phyloP scores from a whole-genome alignment of 192 early-diverging fungal species.

The Phlyctochytrium bullatum region DNA sequence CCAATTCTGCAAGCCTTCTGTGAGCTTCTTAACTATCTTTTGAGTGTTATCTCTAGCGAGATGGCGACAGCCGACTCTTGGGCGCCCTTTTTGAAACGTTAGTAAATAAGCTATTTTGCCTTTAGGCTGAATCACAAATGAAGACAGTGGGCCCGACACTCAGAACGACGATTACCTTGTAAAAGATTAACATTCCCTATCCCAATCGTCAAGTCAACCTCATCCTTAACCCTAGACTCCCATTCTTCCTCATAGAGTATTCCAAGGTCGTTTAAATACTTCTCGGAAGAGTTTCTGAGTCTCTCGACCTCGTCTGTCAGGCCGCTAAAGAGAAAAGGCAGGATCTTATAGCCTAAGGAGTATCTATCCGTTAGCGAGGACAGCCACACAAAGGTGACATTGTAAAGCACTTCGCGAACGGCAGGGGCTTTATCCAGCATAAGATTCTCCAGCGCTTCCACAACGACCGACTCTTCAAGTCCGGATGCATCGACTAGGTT shows the following conservation, averaged over 20 bases:
- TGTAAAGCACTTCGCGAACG: conserved; percentile 50
- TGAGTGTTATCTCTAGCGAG: conserved; percentile 52
- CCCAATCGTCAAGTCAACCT: conserved; percentile 50
- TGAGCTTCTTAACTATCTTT: conserved; percentile 41
- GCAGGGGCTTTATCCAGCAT: conserved; percentile 44
- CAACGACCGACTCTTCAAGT: conserved; percentile 31
- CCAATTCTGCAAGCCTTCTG: conserved; percentile 51
- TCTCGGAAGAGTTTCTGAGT: conserved; percentile 12
- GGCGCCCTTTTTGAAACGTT: conserved; percentile 28
- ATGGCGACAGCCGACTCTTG: conserved; percentile 48
- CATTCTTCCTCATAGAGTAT: conserved; percentile 54
- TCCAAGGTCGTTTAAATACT: conserved; percentile 41
- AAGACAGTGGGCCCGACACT: conserved; percentile 2
- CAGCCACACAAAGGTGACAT: conserved; percentile 39
- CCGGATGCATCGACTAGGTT: conserved; percentile 43
- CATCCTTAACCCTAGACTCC: conserved; percentile 51
- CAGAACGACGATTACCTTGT: conserved; percentile 18
- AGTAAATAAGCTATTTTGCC: conserved; percentile 1
- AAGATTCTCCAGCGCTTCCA: conserved; percentile 37
- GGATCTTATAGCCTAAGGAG: conserved; percentile 46
- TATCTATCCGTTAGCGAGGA: conserved; percentile 47
- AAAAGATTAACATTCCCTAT: neutral
- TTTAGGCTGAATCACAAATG: neutral
- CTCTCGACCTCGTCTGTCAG: conserved; percentile 45
- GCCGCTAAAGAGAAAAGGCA: conserved; percentile 47